Evolutionary conservation across 257 asterid species (phyloP).

Genomic region (Ilex asprella): DNA sequence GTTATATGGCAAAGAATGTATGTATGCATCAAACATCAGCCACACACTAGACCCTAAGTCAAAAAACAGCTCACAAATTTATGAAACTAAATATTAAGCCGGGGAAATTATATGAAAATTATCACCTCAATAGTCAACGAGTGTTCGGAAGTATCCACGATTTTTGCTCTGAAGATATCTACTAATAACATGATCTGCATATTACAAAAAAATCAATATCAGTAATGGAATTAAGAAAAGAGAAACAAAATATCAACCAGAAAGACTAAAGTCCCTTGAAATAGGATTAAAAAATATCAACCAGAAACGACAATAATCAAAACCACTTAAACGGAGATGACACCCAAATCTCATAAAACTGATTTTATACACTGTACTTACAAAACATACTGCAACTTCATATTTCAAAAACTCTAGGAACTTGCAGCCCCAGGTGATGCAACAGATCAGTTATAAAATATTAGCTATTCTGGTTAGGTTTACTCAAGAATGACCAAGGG

Average conservation of each 20-base stretch:
- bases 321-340: too few species aligned
- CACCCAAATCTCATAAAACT: too few species aligned
- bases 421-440: too few species aligned
- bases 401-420: too few species aligned
- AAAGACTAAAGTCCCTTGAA: not conserved
- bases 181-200: constrained; percentile 74
- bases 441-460: too few species aligned
- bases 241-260: not conserved
- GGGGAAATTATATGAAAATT: not conserved
- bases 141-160: constrained; percentile 76
- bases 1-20: too few species aligned
- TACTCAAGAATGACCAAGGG: too few species aligned
- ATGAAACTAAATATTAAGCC: not conserved
- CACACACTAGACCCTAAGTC: constrained; percentile 1
- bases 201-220: constrained; percentile 14
- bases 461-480: too few species aligned
- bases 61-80: constrained; percentile 3
- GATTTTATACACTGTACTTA: too few species aligned
- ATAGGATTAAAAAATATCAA: too few species aligned
- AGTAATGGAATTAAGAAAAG: not conserved
- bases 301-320: too few species aligned
- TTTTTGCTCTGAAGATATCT: constrained; percentile 68
- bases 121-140: constrained; percentile 72
- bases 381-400: too few species aligned
- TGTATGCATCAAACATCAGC: constrained; percentile 1